Conservation (phyloP, 139 green algal genomes). For the Chlorella sp. region DNA sequence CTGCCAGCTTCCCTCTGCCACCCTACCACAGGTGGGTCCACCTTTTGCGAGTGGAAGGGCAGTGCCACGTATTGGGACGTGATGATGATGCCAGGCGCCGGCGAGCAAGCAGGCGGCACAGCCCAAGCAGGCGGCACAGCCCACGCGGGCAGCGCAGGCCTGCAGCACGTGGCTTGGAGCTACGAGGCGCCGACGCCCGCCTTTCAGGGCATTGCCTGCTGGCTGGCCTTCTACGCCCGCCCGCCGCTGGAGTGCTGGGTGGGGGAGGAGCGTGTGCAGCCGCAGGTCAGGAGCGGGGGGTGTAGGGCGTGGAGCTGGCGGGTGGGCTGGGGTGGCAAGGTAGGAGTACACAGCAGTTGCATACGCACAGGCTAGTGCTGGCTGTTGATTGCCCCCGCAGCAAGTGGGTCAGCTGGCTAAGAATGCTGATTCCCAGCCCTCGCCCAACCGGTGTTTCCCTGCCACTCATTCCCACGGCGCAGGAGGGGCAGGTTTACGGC, state of each 20-base stretch:
- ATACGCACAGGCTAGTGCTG: too few species aligned
- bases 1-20: too few species aligned
- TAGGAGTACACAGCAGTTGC: too few species aligned
- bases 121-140: background rate
- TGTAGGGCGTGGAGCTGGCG: too few species aligned
- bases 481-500: conserved; percentile 60
- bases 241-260: conserved; percentile 49
- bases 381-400: too few species aligned
- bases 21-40: background rate
- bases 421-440: background rate
- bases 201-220: conserved; percentile 46
- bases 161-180: conserved; percentile 44
- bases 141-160: too few species aligned
- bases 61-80: conserved; percentile 50
- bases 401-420: too few species aligned
- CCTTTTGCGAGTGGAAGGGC: conserved; percentile 68
- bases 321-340: too few species aligned
- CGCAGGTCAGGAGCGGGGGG: conserved; percentile 6
- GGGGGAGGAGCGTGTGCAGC: conserved; percentile 46
- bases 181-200: conserved; percentile 50
- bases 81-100: background rate
- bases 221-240: conserved; percentile 53
- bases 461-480: too few species aligned
- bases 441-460: too few species aligned
- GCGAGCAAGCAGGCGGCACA: background rate